Percentiles rank a stretch among this genome's conserved stretches.
These are phyloP conservation scores for Scedosporium dehoogii DNA, from an alignment of 2,329 filamentous ascomycete species.

Conservation along the genomic window DNA sequence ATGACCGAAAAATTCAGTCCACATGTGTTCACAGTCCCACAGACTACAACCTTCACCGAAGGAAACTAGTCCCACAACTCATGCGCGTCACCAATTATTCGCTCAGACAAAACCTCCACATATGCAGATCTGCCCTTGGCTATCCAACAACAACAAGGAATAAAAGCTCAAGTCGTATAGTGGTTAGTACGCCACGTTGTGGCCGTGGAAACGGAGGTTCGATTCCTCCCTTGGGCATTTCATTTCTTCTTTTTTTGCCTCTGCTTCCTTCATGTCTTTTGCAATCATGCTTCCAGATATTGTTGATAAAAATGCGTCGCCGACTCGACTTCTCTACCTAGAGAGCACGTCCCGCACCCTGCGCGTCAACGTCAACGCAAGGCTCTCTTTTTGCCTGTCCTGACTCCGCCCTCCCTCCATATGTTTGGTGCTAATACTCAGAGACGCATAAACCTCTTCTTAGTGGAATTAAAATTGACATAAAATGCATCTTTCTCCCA, in stretches of 20 bases:
- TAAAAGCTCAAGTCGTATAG: conserved; percentile 1
- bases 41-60: background rate
- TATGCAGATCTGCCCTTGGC: background rate
- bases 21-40: no score
- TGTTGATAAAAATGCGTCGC: background rate
- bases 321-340: no score
- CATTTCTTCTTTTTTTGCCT: background rate
- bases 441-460: no score
- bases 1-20: no score
- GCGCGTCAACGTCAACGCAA: no score
- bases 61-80: background rate
- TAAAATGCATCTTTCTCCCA: no score
- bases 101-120: background rate
- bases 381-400: no score
- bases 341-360: no score
- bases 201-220: conserved; percentile 1
- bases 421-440: no score
- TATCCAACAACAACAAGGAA: background rate
- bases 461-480: no score
- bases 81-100: background rate
- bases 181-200: conserved; percentile 1
- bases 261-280: no score
- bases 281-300: background rate
- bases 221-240: conserved; percentile 1
- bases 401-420: no score